Base-by-base conservation (phyloP, 768 basidiomycete genomes). In the Pluteus cervinus region DNA sequence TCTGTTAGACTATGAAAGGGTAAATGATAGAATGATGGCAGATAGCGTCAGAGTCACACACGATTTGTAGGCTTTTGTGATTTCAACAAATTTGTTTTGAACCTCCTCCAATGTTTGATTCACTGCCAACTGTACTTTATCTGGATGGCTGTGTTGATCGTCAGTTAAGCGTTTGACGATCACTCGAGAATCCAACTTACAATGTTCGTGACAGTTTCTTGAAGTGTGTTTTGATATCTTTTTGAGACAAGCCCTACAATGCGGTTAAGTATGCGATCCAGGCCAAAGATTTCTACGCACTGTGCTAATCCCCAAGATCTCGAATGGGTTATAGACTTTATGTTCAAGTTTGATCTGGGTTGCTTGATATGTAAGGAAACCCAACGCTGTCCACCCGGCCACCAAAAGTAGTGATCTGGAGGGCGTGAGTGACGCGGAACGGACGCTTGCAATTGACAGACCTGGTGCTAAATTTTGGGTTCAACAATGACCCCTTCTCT, bases 51-150 rank as follows among this genome's bases (percentile, higher is more conserved):
- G 26, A 16, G 21, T 17, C 26, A n/a, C 84, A 42, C 40, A 88
- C 78, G 94, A 65, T 69, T 99, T 99, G 66, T 99, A 99, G 3
- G 96, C 96, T 58, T 98, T 99, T 6, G 96, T 98, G 25, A 99
- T 68, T 15, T 88, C 76, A 15, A 98, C 88, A 58, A 96, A 99
- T 41, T 78, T 78, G 37, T 80, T 72, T 48, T 86, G 86, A 22
- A 90, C 91, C 5, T 78, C 74, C 54, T 97, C 94, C 25, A 82
- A 68, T 0, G 93, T 97, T 48, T 90, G 68, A 53, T 96, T 91
- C 2, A 69, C 75, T 0, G 79, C 73, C 7, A 86, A 75, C 53
- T 79, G 83, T 44, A 93, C 88, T 66, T 98, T 98, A 70, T 99
- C 96, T 0, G 96, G 96, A 57, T 98, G 96, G 58, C 93, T 98